Evolutionary conservation across 768 basidiomycete species (phyloP), one percentile per base, ranked within the genome.

Genomic region (Hydnomerulius pinastri): DNA sequence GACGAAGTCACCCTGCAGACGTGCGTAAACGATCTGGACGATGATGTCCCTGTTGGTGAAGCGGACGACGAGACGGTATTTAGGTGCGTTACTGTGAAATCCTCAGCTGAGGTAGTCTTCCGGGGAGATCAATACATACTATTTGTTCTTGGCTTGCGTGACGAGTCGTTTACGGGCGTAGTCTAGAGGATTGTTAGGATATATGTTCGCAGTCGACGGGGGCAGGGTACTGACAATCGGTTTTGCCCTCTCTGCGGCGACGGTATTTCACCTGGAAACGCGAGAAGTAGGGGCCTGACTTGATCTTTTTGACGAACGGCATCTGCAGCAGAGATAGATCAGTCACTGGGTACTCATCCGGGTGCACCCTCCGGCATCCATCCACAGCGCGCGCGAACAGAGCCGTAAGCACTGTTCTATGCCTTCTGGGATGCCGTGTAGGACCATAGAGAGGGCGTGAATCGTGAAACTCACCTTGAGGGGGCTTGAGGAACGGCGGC

Each of bases 101-200:
- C 1, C 46, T 56, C 39, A 70, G 59, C 36, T 4, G 20, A 39
- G 48, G 23, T 2, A 36, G 8, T 17, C 25, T 9, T 17, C 37
- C n/a, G 17, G 20, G 23, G 35, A 18, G 46, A 28, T 18, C 33
- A 15, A 50, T 9, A 73, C 84, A 28, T 68, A 89, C 87, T 97
- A 98, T 80, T 98, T 98, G 86, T 98, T 98, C 83, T 99, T 99
- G 52, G 97, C 94, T 81, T 99, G 97, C 52, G 91, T 85, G 58
- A 98, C 85, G 48, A 99, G 83, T 60, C 95, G 87, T 78, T 98
- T 97, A 61, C 97, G 91, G 57, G 97, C 97, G 64, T 98, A 98
- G 82, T 98, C 91, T 93, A 24, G 20, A 27, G 46, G 30, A 46
- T n/a, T 9, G 45, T 62, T 18, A 60, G 56, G 37, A 43, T 2